Evolutionary conservation across 2,329 filamentous ascomycete species (phyloP).

Genomic region (Talaromyces atroroseus): DNA sequence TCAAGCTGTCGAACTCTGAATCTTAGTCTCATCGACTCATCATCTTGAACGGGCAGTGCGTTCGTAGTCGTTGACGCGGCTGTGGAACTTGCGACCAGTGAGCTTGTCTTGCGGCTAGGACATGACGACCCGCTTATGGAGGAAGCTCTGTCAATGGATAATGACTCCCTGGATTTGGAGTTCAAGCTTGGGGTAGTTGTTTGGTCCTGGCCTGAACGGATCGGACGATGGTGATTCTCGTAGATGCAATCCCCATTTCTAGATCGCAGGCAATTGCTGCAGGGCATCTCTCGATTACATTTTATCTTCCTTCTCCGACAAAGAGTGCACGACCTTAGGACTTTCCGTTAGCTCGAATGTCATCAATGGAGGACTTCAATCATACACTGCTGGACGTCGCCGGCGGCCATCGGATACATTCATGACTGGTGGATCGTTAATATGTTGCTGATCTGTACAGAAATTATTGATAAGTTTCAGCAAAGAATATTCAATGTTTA

Average conservation of each 20-base stretch:
- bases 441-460: not conserved
- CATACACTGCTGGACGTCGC: slow-evolving; percentile 43
- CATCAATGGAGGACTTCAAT: slow-evolving; percentile 6
- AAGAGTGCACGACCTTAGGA: slow-evolving; percentile 48
- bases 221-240: slow-evolving; percentile 20
- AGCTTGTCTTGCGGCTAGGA: slow-evolving; percentile 11
- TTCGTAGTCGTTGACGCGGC: slow-evolving; percentile 20
- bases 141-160: not conserved
- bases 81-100: slow-evolving; percentile 2
- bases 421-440: not conserved
- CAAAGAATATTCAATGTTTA: not conserved
- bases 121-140: slow-evolving; percentile 10
- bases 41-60: slow-evolving; percentile 24
- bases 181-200: not conserved
- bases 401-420: slow-evolving; percentile 32
- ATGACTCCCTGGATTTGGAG: not conserved
- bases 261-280: slow-evolving; percentile 55
- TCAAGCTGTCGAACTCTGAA: slow-evolving; percentile 41
- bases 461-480: not conserved
- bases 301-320: slow-evolving; percentile 58
- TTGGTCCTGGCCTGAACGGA: not conserved
- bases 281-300: slow-evolving; percentile 56
- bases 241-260: slow-evolving; percentile 51
- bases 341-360: slow-evolving; percentile 11
- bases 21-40: slow-evolving; percentile 34